Percentiles rank a stretch among this genome's conserved stretches.
phyloP scores from a whole-genome alignment of 2,329 filamentous ascomycete genomes.

The Sphaerostilbella broomeana region DNA sequence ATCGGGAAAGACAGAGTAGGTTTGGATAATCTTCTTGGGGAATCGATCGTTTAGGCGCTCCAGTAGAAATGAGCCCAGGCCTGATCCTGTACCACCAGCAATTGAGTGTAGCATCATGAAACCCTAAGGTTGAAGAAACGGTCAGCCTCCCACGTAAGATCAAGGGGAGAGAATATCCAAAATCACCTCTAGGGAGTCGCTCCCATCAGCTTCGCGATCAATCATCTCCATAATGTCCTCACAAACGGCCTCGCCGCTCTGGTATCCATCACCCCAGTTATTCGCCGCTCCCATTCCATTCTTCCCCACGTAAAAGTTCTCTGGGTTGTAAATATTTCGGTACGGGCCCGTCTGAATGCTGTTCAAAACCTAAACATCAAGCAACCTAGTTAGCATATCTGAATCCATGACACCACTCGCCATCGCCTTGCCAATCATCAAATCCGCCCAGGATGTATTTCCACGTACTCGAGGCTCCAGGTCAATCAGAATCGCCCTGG shows the following conservation, averaged over 20 bases:
- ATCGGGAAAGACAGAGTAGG: conserved; percentile 97
- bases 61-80: conserved; percentile 89
- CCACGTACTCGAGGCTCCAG: conserved; percentile 77
- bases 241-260: conserved; percentile 82
- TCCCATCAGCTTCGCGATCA: conserved; percentile 94
- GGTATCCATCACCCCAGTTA: conserved; percentile 97
- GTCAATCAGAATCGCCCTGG: conserved; percentile 89
- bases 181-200: conserved; percentile 81
- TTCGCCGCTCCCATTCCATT: conserved; percentile 91
- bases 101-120: conserved; percentile 99
- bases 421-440: no score
- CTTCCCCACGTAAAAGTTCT: conserved; percentile 97
- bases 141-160: background rate
- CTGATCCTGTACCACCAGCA: conserved; percentile 91
- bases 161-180: no score
- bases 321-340: conserved; percentile 98
- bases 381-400: background rate
- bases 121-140: conserved; percentile 45
- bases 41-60: conserved; percentile 96
- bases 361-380: conserved; percentile 63
- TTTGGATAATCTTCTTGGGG: conserved; percentile 98
- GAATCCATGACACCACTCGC: background rate
- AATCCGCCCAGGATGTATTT: no score
- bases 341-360: conserved; percentile 89
- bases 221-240: conserved; percentile 99